Base-by-base conservation (phyloP, 2,329 filamentous ascomycete genomes). In the Dryadomyces sulphureus region DNA sequence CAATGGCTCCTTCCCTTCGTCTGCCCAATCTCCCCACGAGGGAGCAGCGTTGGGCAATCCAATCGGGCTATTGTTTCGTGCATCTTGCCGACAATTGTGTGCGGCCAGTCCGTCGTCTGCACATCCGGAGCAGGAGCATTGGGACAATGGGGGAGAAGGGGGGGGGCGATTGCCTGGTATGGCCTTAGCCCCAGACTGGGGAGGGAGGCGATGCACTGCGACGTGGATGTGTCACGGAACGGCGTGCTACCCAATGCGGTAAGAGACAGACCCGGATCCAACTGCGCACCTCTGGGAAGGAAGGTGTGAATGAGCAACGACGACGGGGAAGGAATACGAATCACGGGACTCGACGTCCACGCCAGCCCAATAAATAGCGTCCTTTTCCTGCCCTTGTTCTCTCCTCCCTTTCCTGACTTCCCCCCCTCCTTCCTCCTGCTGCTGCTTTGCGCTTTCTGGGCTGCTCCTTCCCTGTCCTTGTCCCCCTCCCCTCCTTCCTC, bases 211-310 rank as follows among this genome's bases (percentile, higher is more conserved):
- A 36, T 17, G 34, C 34, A 32, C 16, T 36, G 34, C 34, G 34
- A 36, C 16, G 34, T 36, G 16, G 34, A 32, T 32, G 34, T 42
- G 19, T 25, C 14, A 36, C 30, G 21, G 41, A 24, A 25, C 41
- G 41, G 41, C 21, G 25, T 35, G 27, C 41, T 43, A 43, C 41
- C 41, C 20, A 36, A 43, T 38, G 21, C 41, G 41, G 41, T 25
- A 43, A 43, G 41, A 43, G 21, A 25, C 34, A 36, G 34, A 36
- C 17, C 16, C 27, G 27, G 27, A 32, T 32, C 27, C 27, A 32
- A 14, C 27, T 32, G 27, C 27, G 27, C 27, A 14, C 27, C 16
- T n/a, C n/a, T n/a, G n/a, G 38, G 20, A 25, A 11, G n/a, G 17
- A 24, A n/a, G 11, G n/a, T 20, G 39, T 30, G 24, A 17, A 41